Evolutionary conservation across 2,329 filamentous ascomycete genomes (phyloP).

Genomic region (Calonectria hongkongensis): DNA sequence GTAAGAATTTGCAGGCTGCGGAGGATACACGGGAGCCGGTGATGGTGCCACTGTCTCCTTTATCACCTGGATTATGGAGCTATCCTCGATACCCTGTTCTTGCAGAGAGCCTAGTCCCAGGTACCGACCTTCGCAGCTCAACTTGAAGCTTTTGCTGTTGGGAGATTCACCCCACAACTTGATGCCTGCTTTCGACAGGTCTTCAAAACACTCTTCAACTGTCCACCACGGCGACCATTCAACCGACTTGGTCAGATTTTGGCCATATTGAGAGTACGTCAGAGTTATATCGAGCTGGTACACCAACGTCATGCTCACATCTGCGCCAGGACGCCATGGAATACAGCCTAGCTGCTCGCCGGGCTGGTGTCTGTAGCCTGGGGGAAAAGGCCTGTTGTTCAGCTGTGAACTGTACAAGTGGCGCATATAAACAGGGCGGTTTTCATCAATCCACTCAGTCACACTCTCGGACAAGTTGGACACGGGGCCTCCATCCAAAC

Average conservation of each 20-base stretch:
- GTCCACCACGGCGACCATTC: constrained; percentile 32
- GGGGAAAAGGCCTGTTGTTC: background rate
- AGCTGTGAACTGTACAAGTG: constrained; percentile 13
- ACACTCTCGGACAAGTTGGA: background rate
- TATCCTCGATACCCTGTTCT: constrained; percentile 13
- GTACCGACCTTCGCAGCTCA: background rate
- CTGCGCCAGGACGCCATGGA: constrained; percentile 16
- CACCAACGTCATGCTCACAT: constrained; percentile 4
- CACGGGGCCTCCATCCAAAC: background rate
- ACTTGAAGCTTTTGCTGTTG: background rate
- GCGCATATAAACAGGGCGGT: constrained; percentile 28
- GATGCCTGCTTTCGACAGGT: background rate
- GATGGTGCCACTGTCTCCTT: background rate
- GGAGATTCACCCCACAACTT: background rate
- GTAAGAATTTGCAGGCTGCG: background rate
- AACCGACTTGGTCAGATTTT: background rate
- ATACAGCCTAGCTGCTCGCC: background rate
- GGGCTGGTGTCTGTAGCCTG: background rate
- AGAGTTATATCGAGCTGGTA: constrained; percentile 7
- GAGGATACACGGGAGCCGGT: background rate
- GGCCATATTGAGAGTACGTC: background rate
- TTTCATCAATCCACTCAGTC: background rate
- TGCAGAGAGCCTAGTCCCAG: background rate
- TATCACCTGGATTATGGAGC: constrained; percentile 1
- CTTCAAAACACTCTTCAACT: background rate